Base-by-base conservation (phyloP, 768 basidiomycete genomes). In the Russula sp. region DNA sequence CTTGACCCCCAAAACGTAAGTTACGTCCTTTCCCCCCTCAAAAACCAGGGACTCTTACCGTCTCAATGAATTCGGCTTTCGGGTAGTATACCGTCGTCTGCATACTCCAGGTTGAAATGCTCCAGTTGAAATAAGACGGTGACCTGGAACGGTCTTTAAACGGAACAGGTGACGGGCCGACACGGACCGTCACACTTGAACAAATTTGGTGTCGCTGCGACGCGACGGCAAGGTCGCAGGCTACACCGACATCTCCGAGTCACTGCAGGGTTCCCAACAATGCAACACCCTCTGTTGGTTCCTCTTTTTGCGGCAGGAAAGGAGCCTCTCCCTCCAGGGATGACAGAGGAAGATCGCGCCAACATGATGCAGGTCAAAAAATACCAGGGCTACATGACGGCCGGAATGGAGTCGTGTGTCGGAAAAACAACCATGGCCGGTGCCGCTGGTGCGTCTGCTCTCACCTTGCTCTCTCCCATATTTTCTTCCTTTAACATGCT, bases 1-100 rank as follows among this genome's bases (percentile, higher is more conserved):
- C 92, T 94, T 34, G 56, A 44, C 18, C 52, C n/a, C 26, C 14
- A 2, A n/a, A 34, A 20, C 36, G 40, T 64, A 59, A 30, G 20
- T 32, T 11, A 6, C 8, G 11, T 9, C 10, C 1, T 11, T 26
- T 26, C 2, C 3, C 1, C 36, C 36, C 13, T 40, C 8, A 49
- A 40, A n/a, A 5, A 14, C 7, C 5, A 2, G 32, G 34, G 32
- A 24, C 56, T 42, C 71, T 69, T 60, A 65, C 92, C 61, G 92
- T 94, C 78, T 94, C 92, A 51, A 94, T 94, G 75, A 87, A 94
- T 75, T 94, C 92, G 34, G 84, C 78, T 67, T 88, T 87, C 14
- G 87, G 84, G 73, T 94, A 93, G 76, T 85, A 88, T 46, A 92
- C 84, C 8, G 87, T 86, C 20, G 83, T 76, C 34, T 91, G 88